phyloP scores from a whole-genome alignment of 805 yeast species.

The Schwanniomyces occidentalis region DNA sequence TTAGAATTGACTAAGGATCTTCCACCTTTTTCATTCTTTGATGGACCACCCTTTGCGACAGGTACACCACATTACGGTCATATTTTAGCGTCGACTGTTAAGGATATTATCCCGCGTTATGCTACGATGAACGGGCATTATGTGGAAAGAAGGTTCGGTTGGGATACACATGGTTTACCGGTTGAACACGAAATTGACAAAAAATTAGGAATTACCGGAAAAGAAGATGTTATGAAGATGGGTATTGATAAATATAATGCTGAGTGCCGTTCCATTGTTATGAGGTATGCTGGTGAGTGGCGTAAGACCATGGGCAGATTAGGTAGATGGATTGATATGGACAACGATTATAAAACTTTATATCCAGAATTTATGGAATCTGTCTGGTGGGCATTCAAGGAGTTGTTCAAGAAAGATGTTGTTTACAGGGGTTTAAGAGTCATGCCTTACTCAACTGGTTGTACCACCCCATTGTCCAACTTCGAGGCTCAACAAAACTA shows the following conservation, averaged over 20 bases:
- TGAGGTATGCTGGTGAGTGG: constrained; percentile 97
- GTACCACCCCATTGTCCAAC: constrained; percentile 93
- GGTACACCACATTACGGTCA: constrained; percentile 99
- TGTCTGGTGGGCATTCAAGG: constrained; percentile 98
- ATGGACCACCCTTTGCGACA: constrained; percentile 99
- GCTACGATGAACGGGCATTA: constrained; percentile 97
- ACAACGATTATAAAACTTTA: constrained; percentile 95
- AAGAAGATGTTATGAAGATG: constrained; percentile 89
- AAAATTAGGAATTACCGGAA: constrained; percentile 88
- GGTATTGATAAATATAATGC: constrained; percentile 93
- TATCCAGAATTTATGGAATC: constrained; percentile 97
- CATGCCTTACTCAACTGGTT: constrained; percentile 98
- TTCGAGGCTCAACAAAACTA: constrained; percentile 98
- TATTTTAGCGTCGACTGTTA: constrained; percentile 92
- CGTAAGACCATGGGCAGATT: constrained; percentile 86
- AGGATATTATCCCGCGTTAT: constrained; percentile 95
- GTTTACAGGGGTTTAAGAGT: constrained; percentile 96
- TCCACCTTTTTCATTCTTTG: constrained; percentile 90
- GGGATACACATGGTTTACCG: constrained; percentile 99
- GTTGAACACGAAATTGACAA: constrained; percentile 99
- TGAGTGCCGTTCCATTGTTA: constrained; percentile 95
- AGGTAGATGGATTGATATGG: constrained; percentile 99
- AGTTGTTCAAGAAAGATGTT: constrained; percentile 77
- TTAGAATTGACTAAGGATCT: constrained; percentile 79
- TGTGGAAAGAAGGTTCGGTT: constrained; percentile 97